A percentile compares a stretch with the other conserved stretches of the same genome.
Evolutionary conservation across 495 filamentous ascomycete species (phyloP).

Genomic region (Penicillium taxi): DNA sequence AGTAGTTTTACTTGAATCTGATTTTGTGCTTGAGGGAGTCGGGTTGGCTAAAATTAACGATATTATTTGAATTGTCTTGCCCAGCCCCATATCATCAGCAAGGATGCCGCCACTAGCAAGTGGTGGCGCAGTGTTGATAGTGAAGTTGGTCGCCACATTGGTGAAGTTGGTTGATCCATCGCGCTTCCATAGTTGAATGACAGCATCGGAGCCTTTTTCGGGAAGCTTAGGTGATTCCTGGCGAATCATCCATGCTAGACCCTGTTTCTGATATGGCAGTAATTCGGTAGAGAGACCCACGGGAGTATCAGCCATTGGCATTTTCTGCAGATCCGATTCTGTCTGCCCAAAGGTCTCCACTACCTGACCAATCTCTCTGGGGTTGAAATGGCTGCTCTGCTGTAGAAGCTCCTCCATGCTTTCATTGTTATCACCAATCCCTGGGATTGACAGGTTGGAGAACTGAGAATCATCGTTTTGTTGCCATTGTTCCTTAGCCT

Average conservation of each 20-base stretch:
- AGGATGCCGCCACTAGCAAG: slow-evolving; percentile 78
- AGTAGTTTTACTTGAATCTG: slow-evolving; percentile 46
- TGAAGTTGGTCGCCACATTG: slow-evolving; percentile 74
- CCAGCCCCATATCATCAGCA: slow-evolving; percentile 91
- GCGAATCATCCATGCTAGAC: slow-evolving; percentile 72
- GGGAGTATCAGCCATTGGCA: slow-evolving; percentile 69
- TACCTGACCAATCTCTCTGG: slow-evolving; percentile 57
- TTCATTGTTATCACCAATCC: slow-evolving; percentile 19
- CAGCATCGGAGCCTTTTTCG: slow-evolving; percentile 47
- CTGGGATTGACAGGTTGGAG: slow-evolving; percentile 26
- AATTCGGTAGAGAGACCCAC: slow-evolving; percentile 53
- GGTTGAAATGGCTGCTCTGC: slow-evolving; percentile 61
- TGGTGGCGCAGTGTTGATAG: slow-evolving; percentile 44
- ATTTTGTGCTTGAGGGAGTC: slow-evolving; percentile 26
- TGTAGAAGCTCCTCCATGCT: slow-evolving; percentile 56
- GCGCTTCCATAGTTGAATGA: slow-evolving; percentile 76
- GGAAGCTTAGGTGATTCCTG: slow-evolving; percentile 69
- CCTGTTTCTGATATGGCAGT: slow-evolving; percentile 77
- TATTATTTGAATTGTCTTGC: slow-evolving; percentile 87
- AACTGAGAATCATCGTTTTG: slow-evolving; percentile 19
- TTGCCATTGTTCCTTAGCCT: slow-evolving; percentile 27
- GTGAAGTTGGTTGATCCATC: slow-evolving; percentile 46
- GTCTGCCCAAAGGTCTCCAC: slow-evolving; percentile 60
- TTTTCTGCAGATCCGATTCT: slow-evolving; percentile 60
- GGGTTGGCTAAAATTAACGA: slow-evolving; percentile 64